Evolutionary conservation across 1,284 basidiomycete genomes (phyloP), one percentile per base, ranked within the genome.

Genomic region (Dichomitus squalens): DNA sequence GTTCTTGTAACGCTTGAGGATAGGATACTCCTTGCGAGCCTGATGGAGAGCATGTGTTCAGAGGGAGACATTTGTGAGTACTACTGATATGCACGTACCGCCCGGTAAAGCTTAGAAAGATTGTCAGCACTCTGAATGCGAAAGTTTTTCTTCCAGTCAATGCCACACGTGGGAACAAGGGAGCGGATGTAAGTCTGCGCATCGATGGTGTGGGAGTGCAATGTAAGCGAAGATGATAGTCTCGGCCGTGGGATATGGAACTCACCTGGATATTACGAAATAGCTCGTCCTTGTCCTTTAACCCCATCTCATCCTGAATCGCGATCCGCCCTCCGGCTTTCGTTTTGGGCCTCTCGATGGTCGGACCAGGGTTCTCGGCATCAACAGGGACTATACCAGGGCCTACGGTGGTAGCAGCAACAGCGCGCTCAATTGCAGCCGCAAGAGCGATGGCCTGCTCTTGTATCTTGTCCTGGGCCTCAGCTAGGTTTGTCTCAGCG

Each of bases 121-220:
- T 47, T 49, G 1, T 44, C 41, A 0, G 46, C 21, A 27, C 36
- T 33, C 8, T 61, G 56, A 14, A 40, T 35, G 3, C 50, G 52
- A 49, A 60, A 60, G 20, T 57, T 55, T 4, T 39, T n/a, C 16
- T 39, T 27, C 43, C 52, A 52, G 21, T 54, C 35, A 7, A 61
- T 56, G 2, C 21, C n/a, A 12, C 49, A 49, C 5, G 4, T 34
- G 7, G 40, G 14, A 1, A 55, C 58, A 18, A 59, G 36, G 4
- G 7, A 34, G 16, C 35, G 58, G 12, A 59, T 55, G 1, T 38
- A 27, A 9, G 27, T 43, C 50, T 47, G 36, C 20, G 6, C n/a
- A 29, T 21, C 16, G 12, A 49, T 7, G 27, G 16, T 34, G 47
- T 23, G 16, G 20, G 38, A 25, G 16, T 1, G 27, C 18, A 20